These are phyloP conservation scores for Xylaria longipes DNA, from an alignment of 495 filamentous ascomycete genomes.

Conservation along the genomic window DNA sequence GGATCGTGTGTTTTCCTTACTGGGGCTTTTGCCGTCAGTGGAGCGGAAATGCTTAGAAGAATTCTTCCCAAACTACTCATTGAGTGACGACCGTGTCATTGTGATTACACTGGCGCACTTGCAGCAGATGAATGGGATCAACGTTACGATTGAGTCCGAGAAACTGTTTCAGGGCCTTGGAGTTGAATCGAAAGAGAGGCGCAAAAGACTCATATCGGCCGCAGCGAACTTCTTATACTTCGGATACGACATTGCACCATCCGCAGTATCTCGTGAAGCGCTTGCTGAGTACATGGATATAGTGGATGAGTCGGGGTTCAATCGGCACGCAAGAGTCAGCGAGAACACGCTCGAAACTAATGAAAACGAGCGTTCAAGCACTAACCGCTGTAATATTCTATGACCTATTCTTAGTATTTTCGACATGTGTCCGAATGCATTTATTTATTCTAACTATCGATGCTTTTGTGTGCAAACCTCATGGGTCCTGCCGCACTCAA, in stretches of 20 bases:
- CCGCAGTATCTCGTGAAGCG: background rate
- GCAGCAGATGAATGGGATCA: background rate
- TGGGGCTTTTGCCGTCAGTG: conserved; percentile 28
- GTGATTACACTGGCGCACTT: conserved; percentile 34
- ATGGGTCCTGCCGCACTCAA: too few species aligned
- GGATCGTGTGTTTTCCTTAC: conserved; percentile 36
- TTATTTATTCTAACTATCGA: too few species aligned
- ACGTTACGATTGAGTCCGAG: conserved; percentile 24
- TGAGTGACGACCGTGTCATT: conserved; percentile 29
- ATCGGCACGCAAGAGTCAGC: too few species aligned
- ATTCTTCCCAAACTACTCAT: conserved; percentile 32
- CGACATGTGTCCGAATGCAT: too few species aligned
- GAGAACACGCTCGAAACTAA: too few species aligned
- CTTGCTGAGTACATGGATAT: background rate
- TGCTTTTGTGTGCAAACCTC: too few species aligned
- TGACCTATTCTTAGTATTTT: too few species aligned
- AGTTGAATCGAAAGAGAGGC: conserved; percentile 24
- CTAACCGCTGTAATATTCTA: too few species aligned
- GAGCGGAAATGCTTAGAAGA: conserved; percentile 25
- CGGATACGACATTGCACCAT: background rate
- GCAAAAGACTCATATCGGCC: conserved; percentile 24
- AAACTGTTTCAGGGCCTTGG: conserved; percentile 33
- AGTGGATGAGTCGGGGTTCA: too few species aligned
- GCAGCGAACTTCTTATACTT: conserved; percentile 25
- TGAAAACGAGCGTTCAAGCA: too few species aligned